Conservation (phyloP, 441 rosid species). For the Breynia disticha region DNA sequence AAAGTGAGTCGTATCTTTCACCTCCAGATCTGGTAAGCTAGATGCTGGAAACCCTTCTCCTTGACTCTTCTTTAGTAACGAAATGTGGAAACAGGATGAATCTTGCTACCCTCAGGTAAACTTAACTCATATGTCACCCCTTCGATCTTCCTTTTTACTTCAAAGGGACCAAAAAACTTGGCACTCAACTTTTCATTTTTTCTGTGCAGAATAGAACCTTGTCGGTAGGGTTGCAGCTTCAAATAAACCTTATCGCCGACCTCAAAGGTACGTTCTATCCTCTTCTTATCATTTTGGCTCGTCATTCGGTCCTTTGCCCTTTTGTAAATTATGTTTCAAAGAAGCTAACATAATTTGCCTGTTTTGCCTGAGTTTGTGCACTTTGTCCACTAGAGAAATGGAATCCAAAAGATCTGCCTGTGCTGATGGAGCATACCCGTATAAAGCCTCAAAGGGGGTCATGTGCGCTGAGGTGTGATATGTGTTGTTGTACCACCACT, state of each 20-base stretch:
- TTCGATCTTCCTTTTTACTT: neutral
- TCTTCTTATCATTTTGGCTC: neutral
- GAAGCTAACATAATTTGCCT: too few species aligned
- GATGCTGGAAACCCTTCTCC: neutral
- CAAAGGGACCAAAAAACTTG: constrained; percentile 1
- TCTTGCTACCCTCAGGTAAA: neutral
- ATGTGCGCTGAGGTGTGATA: too few species aligned
- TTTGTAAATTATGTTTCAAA: too few species aligned
- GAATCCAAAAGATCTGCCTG: too few species aligned
- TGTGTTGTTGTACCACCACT: constrained; percentile 3
- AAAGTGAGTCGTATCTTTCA: neutral
- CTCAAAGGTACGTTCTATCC: neutral
- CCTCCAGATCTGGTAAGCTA: neutral
- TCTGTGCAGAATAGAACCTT: neutral
- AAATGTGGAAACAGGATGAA: constrained; percentile 8
- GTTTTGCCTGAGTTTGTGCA: too few species aligned
- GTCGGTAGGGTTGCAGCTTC: neutral
- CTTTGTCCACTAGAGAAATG: too few species aligned
- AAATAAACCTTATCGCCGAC: constrained; percentile 3
- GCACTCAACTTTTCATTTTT: neutral
- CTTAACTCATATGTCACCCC: neutral
- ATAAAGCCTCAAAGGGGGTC: too few species aligned
- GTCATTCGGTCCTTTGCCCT: neutral
- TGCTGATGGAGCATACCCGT: neutral
- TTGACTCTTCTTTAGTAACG: neutral